Conservation (phyloP, 768 basidiomycete genomes). For the Candolleomyces aberdarensis region DNA sequence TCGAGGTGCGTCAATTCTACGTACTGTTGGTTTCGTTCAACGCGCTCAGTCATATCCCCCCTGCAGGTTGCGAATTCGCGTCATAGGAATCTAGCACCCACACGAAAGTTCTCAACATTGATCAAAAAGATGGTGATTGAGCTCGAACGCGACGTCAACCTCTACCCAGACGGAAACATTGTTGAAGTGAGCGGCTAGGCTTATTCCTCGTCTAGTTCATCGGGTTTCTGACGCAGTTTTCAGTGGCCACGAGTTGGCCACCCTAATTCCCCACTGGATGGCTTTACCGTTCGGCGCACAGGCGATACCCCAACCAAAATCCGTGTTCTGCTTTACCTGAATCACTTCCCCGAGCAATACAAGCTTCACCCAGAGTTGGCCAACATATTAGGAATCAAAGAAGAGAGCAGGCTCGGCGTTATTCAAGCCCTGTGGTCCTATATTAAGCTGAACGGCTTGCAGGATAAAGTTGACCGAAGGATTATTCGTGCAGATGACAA, state of each 20-base stretch:
- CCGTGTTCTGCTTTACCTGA: constrained; percentile 81
- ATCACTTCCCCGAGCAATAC: constrained; percentile 85
- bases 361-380: constrained; percentile 75
- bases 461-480: constrained; percentile 78
- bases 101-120: constrained; percentile 81
- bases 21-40: too few species aligned
- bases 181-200: constrained; percentile 62
- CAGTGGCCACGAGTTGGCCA: constrained; percentile 64
- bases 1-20: constrained; percentile 53
- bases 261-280: constrained; percentile 68
- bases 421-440: constrained; percentile 90
- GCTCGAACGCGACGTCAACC: constrained; percentile 75
- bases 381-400: constrained; percentile 71
- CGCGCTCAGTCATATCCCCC: not conserved
- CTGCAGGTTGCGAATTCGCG: constrained; percentile 59
- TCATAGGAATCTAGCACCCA: constrained; percentile 56
- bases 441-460: constrained; percentile 78
- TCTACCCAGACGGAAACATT: constrained; percentile 84
- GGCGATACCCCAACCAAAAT: constrained; percentile 78
- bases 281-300: constrained; percentile 79
- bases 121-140: constrained; percentile 85
- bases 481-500: constrained; percentile 67
- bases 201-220: not conserved
- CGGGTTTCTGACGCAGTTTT: not conserved
- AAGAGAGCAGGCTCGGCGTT: constrained; percentile 79